Percentiles rank a stretch among this genome's conserved stretches.
These are phyloP conservation scores for Begonia masoniana DNA, from an alignment of 306 rosid genomes.

Conservation along the genomic window DNA sequence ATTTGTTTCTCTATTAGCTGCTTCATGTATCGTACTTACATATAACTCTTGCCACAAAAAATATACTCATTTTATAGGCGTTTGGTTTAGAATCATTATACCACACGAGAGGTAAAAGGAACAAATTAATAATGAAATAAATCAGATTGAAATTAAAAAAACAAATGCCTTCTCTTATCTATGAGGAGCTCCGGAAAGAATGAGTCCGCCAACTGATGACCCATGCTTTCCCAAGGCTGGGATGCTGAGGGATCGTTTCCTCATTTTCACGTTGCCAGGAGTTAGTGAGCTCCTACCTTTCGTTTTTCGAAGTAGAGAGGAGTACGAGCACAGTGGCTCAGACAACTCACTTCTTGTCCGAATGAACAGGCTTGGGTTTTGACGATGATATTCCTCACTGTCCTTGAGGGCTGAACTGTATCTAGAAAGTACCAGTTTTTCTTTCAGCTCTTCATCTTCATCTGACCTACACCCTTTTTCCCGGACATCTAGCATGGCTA, in stretches of 20 bases:
- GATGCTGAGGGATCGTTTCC: conserved; percentile 76
- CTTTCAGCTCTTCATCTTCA: conserved; percentile 28
- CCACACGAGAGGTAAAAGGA: too few species aligned
- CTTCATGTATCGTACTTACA: background rate
- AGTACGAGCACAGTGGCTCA: conserved; percentile 30
- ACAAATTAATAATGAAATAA: too few species aligned
- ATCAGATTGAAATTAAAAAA: too few species aligned
- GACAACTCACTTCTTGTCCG: conserved; percentile 46
- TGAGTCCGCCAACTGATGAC: conserved; percentile 36
- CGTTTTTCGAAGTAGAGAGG: conserved; percentile 38
- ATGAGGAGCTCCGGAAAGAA: conserved; percentile 61
- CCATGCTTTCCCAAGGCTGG: conserved; percentile 51
- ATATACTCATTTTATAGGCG: too few species aligned
- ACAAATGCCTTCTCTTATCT: conserved; percentile 12
- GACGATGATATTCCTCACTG: conserved; percentile 23
- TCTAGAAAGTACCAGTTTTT: conserved; percentile 12
- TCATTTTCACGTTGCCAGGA: conserved; percentile 30
- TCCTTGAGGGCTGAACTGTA: conserved; percentile 17
- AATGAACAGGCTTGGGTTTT: conserved; percentile 37
- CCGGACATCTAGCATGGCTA: conserved; percentile 58
- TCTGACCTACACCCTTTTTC: conserved; percentile 52
- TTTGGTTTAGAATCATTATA: too few species aligned
- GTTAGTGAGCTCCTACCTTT: conserved; percentile 28
- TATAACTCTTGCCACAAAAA: too few species aligned
- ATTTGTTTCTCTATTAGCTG: background rate